These are phyloP conservation scores for Synura sp. DNA, from an alignment of 352 stramenopile species.

Conservation along the genomic window DNA sequence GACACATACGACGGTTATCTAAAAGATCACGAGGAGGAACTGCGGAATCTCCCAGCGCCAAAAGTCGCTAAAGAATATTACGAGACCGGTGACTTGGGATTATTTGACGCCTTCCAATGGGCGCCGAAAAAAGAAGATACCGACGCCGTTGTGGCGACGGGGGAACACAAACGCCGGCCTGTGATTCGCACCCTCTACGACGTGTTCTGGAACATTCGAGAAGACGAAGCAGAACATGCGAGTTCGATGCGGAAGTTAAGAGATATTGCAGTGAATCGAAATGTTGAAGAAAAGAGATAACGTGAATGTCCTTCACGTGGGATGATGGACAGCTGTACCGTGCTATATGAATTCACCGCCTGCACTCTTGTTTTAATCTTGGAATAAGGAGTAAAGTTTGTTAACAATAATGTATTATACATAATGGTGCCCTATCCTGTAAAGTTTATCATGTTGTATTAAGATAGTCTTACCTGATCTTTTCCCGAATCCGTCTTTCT, in stretches of 20 bases:
- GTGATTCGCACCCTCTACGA: slow-evolving; percentile 64
- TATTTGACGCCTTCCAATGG: slow-evolving; percentile 50
- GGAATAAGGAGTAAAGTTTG: too few species aligned
- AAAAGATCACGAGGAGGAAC: slow-evolving; percentile 47
- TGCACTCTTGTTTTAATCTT: too few species aligned
- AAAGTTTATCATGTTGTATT: too few species aligned
- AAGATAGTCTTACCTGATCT: too few species aligned
- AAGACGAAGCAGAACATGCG: slow-evolving; percentile 71
- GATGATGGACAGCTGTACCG: too few species aligned
- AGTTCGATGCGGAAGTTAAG: slow-evolving; percentile 59
- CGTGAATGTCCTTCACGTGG: too few species aligned
- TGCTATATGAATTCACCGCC: too few species aligned
- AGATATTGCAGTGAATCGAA: neutral
- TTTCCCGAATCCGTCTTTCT: too few species aligned
- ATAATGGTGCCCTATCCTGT: too few species aligned
- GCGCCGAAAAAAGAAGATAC: neutral
- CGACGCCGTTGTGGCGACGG: neutral
- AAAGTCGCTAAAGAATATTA: slow-evolving; percentile 43
- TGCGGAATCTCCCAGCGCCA: slow-evolving; percentile 48
- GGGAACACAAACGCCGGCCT: slow-evolving; percentile 48
- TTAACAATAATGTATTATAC: too few species aligned
- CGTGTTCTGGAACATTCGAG: slow-evolving; percentile 65
- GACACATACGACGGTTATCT: slow-evolving; percentile 55
- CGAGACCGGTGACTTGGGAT: slow-evolving; percentile 33
- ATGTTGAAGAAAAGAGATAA: too few species aligned